Evolutionary conservation across 257 asterid genomes (phyloP).

Genomic region (Paulownia fortunei): DNA sequence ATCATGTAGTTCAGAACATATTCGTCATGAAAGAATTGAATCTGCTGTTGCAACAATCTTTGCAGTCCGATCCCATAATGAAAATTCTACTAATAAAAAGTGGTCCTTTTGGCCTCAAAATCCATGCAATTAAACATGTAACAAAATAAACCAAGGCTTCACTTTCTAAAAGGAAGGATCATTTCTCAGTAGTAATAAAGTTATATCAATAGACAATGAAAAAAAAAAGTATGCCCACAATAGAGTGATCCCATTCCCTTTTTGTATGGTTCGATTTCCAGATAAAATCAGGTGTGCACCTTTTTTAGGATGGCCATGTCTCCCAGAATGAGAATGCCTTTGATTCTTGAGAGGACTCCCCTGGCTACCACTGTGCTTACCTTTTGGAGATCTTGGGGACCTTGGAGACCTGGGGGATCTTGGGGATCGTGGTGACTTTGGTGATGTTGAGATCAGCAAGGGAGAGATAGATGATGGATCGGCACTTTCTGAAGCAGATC

Average conservation of each 20-base stretch:
- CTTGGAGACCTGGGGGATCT: slow-evolving; percentile 49
- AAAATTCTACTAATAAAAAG: neutral
- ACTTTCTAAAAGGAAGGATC: neutral
- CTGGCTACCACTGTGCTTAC: slow-evolving; percentile 37
- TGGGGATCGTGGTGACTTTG: slow-evolving; percentile 64
- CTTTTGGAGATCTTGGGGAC: slow-evolving; percentile 52
- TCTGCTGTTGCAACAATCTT: neutral
- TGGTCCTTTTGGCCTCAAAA: neutral
- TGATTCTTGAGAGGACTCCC: slow-evolving; percentile 69
- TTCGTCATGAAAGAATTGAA: neutral
- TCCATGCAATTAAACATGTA: slow-evolving; percentile 7
- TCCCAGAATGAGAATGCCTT: slow-evolving; percentile 50
- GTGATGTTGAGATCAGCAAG: slow-evolving; percentile 46
- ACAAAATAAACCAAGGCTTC: neutral
- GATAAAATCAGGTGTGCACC: slow-evolving; percentile 43
- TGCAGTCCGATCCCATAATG: neutral
- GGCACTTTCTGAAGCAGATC: slow-evolving; percentile 58
- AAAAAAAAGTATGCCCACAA: no score
- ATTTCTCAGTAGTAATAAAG: neutral
- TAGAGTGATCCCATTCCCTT: neutral
- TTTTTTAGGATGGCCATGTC: slow-evolving; percentile 77
- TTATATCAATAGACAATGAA: neutral
- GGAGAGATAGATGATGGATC: slow-evolving; percentile 59
- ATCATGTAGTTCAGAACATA: neutral
- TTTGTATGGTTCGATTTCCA: neutral